These are phyloP conservation scores for Rhodotorula sp. DNA, from an alignment of 1,284 basidiomycete species.

Conservation along the genomic window DNA sequence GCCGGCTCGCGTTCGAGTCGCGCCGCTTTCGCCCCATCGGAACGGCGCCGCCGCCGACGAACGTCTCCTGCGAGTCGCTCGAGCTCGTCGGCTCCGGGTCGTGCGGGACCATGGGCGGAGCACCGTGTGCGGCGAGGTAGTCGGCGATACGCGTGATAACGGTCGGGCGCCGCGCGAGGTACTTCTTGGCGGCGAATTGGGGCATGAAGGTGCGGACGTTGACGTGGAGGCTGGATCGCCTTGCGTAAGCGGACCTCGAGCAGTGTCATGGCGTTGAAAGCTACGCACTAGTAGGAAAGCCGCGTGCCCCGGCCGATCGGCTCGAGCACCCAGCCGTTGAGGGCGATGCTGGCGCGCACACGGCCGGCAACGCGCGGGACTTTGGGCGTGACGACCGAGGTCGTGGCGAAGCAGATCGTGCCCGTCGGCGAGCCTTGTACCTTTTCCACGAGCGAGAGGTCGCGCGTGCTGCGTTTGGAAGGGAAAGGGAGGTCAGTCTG, in stretches of 20 bases:
- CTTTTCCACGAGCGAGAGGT: constrained; percentile 46
- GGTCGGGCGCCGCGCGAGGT: constrained; percentile 44
- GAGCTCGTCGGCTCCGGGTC: constrained; percentile 30
- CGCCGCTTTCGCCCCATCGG: constrained; percentile 14
- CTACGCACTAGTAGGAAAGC: constrained; percentile 31
- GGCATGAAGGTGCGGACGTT: constrained; percentile 46
- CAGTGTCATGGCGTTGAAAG: neutral
- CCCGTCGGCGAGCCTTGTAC: constrained; percentile 41
- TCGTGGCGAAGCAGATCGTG: constrained; percentile 46
- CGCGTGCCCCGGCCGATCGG: constrained; percentile 32
- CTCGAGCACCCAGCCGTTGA: constrained; percentile 46
- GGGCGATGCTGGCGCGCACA: constrained; percentile 43
- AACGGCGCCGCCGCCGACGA: neutral
- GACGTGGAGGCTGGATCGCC: constrained; percentile 41
- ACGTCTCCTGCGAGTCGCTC: neutral
- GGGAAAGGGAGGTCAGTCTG: neutral
- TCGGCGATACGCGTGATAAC: constrained; percentile 45
- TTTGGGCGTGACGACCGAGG: constrained; percentile 45
- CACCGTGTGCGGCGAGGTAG: constrained; percentile 43
- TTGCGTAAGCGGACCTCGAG: neutral
- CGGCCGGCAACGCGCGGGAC: constrained; percentile 45
- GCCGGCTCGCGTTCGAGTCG: constrained; percentile 35
- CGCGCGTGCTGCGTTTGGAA: constrained; percentile 37
- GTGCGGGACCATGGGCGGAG: constrained; percentile 40
- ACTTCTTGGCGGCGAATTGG: constrained; percentile 40